These are phyloP conservation scores for Mycosphaerella arachidis DNA, from an alignment of 2,329 filamentous ascomycete species.

Conservation along the genomic window DNA sequence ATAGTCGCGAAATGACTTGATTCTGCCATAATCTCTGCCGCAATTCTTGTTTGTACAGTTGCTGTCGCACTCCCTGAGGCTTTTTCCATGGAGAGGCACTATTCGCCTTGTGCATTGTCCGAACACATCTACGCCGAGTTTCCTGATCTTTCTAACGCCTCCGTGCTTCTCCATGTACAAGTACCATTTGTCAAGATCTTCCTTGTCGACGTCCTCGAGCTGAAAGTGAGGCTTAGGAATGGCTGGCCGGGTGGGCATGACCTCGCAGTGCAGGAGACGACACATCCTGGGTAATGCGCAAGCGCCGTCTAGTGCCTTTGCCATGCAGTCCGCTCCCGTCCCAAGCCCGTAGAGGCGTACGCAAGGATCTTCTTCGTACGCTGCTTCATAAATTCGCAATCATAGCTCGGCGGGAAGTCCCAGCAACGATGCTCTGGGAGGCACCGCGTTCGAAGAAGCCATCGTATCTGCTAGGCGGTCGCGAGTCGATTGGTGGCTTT, in stretches of 20 bases:
- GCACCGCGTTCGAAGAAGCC: not conserved
- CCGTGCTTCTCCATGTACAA: not conserved
- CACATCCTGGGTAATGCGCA: not conserved
- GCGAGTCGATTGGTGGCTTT: not conserved
- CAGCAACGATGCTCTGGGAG: not conserved
- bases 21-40: not conserved
- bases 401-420: not conserved
- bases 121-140: not conserved
- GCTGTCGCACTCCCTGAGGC: not conserved
- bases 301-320: not conserved
- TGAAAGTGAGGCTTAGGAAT: not conserved
- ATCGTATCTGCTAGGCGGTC: not conserved
- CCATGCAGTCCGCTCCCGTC: not conserved
- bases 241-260: not conserved
- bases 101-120: not conserved
- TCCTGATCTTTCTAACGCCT: not conserved
- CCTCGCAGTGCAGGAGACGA: not conserved
- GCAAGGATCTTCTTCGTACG: not conserved
- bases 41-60: not conserved
- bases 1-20: not conserved
- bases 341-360: not conserved
- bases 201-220: not conserved
- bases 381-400: not conserved
- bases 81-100: not conserved
- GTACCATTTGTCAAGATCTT: not conserved